Evolutionary conservation across 768 basidiomycete genomes (phyloP).

Genomic region (Tulasnella sp.): DNA sequence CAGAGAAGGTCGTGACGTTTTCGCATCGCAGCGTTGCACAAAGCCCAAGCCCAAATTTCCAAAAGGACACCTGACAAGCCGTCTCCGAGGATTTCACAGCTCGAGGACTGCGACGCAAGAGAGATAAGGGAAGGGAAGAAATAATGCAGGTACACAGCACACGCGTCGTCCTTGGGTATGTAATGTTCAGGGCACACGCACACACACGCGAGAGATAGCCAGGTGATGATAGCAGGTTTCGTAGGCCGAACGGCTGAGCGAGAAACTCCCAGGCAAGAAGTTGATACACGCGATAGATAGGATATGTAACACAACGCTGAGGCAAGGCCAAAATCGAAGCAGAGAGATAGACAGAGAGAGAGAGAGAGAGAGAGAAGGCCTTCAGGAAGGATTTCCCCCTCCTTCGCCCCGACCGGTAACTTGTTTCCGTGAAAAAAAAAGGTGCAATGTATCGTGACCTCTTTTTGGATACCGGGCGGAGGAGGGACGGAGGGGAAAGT

Average conservation of each 20-base stretch:
- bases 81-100: constrained; percentile 4
- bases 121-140: not conserved
- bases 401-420: not conserved
- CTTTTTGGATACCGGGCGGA: not conserved
- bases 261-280: not conserved
- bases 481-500: not conserved
- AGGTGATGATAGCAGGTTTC: not conserved
- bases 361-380: not conserved
- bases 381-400: not conserved
- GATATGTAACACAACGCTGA: not conserved
- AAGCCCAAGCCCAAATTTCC: not conserved
- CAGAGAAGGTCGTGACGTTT: not conserved
- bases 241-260: not conserved
- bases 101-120: not conserved
- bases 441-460: not conserved
- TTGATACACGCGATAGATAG: not conserved
- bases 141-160: not conserved
- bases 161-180: not conserved
- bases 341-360: not conserved
- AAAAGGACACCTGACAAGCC: not conserved
- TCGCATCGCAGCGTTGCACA: not conserved
- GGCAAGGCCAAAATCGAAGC: not conserved
- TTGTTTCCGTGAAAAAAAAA: not conserved
- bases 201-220: not conserved
- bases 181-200: not conserved